Evolutionary conservation across 768 basidiomycete genomes (phyloP).

Genomic region (Boletus coccyginus): DNA sequence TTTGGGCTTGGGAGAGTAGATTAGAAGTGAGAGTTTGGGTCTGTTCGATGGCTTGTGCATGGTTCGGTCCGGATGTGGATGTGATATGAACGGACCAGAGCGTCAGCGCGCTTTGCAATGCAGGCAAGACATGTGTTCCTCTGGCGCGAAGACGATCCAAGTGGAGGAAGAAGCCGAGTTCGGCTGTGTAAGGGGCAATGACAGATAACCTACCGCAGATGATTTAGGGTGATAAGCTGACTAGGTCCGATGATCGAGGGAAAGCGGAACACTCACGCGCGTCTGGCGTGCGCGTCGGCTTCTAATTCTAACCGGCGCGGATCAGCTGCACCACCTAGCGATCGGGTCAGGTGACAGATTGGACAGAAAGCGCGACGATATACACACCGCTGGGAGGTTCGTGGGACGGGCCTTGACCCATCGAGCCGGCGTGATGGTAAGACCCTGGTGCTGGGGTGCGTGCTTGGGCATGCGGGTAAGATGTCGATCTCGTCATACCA

Average conservation of each 20-base stretch:
- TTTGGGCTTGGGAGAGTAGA: conserved; percentile 48
- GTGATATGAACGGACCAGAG: conserved; percentile 56
- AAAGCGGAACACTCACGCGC: conserved; percentile 7
- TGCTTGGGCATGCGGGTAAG: neutral
- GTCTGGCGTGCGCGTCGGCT: neutral
- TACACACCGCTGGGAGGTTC: conserved; percentile 1
- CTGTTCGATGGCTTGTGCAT: conserved; percentile 27
- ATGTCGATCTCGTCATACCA: neutral
- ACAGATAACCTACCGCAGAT: conserved; percentile 16
- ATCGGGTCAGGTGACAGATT: neutral
- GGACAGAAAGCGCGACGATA: neutral
- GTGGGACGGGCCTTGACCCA: neutral
- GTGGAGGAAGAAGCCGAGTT: conserved; percentile 69
- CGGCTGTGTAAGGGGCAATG: conserved; percentile 54
- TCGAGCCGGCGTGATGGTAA: neutral
- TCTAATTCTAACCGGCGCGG: neutral
- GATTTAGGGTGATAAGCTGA: neutral
- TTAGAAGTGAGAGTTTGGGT: conserved; percentile 8
- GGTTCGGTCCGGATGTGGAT: conserved; percentile 29
- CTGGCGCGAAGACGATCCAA: conserved; percentile 43
- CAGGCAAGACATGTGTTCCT: conserved; percentile 42
- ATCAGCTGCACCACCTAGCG: neutral
- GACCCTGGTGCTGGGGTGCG: neutral
- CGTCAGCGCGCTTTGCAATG: conserved; percentile 47
- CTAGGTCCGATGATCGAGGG: neutral